phyloP scores from a whole-genome alignment of 306 rosid genomes.

The Gillenia trifoliata region DNA sequence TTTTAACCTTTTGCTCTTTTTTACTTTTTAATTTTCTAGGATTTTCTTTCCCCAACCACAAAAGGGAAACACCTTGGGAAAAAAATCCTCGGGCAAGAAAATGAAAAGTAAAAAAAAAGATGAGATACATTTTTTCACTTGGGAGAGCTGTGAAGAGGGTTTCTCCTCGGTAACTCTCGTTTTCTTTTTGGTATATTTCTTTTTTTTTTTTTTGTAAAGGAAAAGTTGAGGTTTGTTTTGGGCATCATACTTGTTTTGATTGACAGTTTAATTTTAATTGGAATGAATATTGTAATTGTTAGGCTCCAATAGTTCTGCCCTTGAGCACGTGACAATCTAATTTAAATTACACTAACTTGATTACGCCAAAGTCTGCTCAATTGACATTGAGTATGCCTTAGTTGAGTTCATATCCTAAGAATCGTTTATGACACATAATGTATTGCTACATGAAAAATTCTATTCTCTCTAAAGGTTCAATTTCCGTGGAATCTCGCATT shows the following conservation, averaged over 20 bases:
- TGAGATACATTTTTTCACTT: slow-evolving; percentile 38
- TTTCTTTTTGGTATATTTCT: slow-evolving; percentile 6
- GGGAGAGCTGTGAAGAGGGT: slow-evolving; percentile 27
- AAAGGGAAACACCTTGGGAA: neutral
- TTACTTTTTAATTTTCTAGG: slow-evolving; percentile 16
- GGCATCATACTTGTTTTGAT: neutral
- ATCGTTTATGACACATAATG: neutral
- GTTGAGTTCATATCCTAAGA: neutral
- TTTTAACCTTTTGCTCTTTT: neutral
- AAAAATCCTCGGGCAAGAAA: slow-evolving; percentile 15
- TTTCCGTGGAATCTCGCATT: neutral
- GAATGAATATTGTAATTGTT: neutral
- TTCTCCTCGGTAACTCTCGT: slow-evolving; percentile 11
- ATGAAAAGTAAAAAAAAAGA: neutral
- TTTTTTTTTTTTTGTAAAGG: slow-evolving; percentile 36
- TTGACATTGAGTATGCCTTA: neutral
- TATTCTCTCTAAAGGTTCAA: too few species aligned
- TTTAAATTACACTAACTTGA: too few species aligned
- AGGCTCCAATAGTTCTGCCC: neutral
- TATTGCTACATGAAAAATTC: neutral
- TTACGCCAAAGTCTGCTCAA: too few species aligned
- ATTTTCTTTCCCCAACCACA: slow-evolving; percentile 11
- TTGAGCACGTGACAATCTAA: too few species aligned
- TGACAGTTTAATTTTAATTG: neutral
- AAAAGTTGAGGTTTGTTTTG: slow-evolving; percentile 11